Evolutionary conservation across 1,284 basidiomycete genomes (phyloP).

Genomic region (Naganishia sp.): DNA sequence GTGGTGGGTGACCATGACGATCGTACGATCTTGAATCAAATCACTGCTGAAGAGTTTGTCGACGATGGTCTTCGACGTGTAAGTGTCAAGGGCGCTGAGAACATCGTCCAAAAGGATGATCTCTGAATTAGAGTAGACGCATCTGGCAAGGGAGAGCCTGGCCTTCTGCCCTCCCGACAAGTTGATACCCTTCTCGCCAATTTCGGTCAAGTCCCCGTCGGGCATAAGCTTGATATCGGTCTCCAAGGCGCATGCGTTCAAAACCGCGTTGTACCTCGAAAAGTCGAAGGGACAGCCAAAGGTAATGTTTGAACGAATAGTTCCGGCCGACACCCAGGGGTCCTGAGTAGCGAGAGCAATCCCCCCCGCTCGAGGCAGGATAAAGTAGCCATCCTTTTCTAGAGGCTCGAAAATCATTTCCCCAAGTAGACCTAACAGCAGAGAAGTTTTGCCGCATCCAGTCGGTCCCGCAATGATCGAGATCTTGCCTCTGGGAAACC

Average conservation of each 20-base stretch:
- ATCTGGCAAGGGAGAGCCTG: slow-evolving; percentile 70
- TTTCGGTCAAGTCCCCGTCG: slow-evolving; percentile 70
- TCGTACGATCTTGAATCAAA: slow-evolving; percentile 67
- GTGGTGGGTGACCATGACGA: slow-evolving; percentile 75
- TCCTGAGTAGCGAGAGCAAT: slow-evolving; percentile 75
- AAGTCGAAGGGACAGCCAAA: slow-evolving; percentile 60
- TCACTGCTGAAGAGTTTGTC: slow-evolving; percentile 72
- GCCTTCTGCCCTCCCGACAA: slow-evolving; percentile 61
- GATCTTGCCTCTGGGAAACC: slow-evolving; percentile 62
- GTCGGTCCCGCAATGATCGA: slow-evolving; percentile 67
- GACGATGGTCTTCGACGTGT: slow-evolving; percentile 74
- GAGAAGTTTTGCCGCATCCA: slow-evolving; percentile 51
- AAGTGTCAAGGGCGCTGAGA: slow-evolving; percentile 57
- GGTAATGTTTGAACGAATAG: slow-evolving; percentile 62
- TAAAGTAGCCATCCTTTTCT: slow-evolving; percentile 63
- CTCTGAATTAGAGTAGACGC: slow-evolving; percentile 65
- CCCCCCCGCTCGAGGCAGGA: slow-evolving; percentile 66
- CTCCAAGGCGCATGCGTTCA: slow-evolving; percentile 66
- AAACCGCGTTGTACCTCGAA: slow-evolving; percentile 60
- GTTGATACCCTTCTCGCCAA: slow-evolving; percentile 54
- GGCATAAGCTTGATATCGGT: slow-evolving; percentile 67
- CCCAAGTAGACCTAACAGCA: slow-evolving; percentile 59
- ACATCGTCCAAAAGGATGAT: slow-evolving; percentile 66
- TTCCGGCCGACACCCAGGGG: slow-evolving; percentile 62
- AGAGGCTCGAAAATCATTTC: slow-evolving; percentile 56